Evolutionary conservation across 2,329 filamentous ascomycete genomes (phyloP).

Genomic region (Sphaceloma murrayae): DNA sequence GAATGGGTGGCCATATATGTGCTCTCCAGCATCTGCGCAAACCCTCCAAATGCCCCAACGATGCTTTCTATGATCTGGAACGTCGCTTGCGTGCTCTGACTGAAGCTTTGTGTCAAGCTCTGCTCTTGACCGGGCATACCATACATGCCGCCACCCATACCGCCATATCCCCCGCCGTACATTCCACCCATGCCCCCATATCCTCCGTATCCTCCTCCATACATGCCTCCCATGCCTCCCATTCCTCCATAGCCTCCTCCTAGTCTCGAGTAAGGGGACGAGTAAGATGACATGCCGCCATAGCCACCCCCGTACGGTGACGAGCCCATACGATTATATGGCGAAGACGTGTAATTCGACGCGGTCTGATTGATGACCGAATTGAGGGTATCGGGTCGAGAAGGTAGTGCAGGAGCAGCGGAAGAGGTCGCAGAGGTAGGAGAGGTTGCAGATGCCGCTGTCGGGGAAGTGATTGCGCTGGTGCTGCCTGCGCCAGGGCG

Average conservation of each 20-base stretch:
- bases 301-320: constrained; percentile 46
- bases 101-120: constrained; percentile 90
- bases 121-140: constrained; percentile 74
- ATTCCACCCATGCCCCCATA: constrained; percentile 26
- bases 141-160: constrained; percentile 34
- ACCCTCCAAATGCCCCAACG: constrained; percentile 91
- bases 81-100: constrained; percentile 87
- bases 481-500: constrained; percentile 50
- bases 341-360: constrained; percentile 56
- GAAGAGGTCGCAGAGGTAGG: constrained; percentile 27
- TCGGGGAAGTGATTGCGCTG: constrained; percentile 29
- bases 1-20: constrained; percentile 99
- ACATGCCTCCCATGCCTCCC: constrained; percentile 23
- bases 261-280: too few species aligned
- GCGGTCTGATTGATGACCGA: constrained; percentile 81
- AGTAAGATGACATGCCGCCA: constrained; percentile 40
- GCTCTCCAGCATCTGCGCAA: constrained; percentile 98
- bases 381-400: constrained; percentile 67
- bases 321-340: constrained; percentile 37
- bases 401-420: constrained; percentile 61
- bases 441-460: constrained; percentile 35
- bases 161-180: constrained; percentile 34
- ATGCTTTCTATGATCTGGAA: constrained; percentile 98
- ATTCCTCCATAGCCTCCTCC: constrained; percentile 29
- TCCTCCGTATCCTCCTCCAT: constrained; percentile 28